phyloP scores from a whole-genome alignment of 306 rosid species.

The Cucumis cinereus region DNA sequence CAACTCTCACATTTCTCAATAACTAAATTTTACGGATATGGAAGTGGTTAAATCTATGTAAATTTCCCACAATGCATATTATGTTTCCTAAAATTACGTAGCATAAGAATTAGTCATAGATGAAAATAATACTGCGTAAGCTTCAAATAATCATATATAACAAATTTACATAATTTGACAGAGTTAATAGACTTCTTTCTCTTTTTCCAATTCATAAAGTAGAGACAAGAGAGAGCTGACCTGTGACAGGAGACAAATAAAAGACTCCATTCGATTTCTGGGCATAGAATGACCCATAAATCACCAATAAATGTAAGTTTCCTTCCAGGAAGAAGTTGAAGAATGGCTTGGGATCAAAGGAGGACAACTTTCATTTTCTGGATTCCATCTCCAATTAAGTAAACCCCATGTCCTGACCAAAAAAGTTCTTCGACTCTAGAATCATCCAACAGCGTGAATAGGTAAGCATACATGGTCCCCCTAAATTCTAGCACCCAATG shows the following conservation, averaged over 20 bases:
- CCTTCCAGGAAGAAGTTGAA: background rate
- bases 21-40: background rate
- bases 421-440: background rate
- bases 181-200: background rate
- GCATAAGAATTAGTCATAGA: background rate
- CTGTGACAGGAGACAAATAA: background rate
- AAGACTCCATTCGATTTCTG: background rate
- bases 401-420: background rate
- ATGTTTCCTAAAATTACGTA: background rate
- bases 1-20: background rate
- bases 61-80: background rate
- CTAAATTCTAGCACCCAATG: background rate
- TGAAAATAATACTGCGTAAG: background rate
- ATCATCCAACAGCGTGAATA: background rate
- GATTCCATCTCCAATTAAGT: background rate
- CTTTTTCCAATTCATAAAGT: background rate
- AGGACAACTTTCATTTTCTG: background rate
- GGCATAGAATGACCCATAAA: background rate
- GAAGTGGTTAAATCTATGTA: background rate
- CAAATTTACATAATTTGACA: background rate
- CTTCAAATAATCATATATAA: background rate
- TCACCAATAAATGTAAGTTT: background rate
- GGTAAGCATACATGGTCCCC: background rate
- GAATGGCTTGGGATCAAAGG: background rate
- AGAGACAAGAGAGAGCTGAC: background rate